phyloP scores from a whole-genome alignment of 768 basidiomycete genomes.

The button mushroom (Agaricus bisporus) region DNA sequence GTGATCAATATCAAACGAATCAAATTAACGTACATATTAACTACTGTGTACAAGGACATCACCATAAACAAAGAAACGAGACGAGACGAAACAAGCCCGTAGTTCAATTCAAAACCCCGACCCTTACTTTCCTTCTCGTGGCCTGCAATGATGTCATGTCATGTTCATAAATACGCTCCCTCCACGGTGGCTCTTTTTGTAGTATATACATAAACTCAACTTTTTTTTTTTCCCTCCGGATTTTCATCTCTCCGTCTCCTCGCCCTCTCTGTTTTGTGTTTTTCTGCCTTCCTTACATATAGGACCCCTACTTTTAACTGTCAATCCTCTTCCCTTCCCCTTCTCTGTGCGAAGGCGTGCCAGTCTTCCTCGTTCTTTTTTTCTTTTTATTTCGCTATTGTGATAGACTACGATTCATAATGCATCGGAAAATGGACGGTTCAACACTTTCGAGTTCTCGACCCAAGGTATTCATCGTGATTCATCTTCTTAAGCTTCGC shows the following conservation, averaged over 20 bases:
- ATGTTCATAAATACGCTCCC: not conserved
- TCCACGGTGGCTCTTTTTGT: not conserved
- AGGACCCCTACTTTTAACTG: not conserved
- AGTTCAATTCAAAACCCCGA: not conserved
- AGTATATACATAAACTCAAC: not conserved
- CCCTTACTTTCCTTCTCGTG: not conserved
- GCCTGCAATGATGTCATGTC: constrained; percentile 9
- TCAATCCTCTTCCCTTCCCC: not conserved
- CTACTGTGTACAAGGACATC: constrained; percentile 9
- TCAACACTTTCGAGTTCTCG: not conserved
- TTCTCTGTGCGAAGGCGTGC: not conserved
- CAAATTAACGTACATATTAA: constrained; percentile 10
- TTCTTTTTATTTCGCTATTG: not conserved
- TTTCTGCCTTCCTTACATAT: not conserved
- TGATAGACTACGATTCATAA: constrained; percentile 9
- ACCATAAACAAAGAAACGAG: constrained; percentile 6
- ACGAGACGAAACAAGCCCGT: not conserved
- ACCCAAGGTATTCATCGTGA: too few relatives aligned
- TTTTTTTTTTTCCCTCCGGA: not conserved
- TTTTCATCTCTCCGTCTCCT: too few relatives aligned
- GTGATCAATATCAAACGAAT: constrained; percentile 5
- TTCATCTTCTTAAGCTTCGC: too few relatives aligned
- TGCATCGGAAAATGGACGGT: constrained; percentile 6
- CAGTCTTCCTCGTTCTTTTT: not conserved
- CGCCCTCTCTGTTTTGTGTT: not conserved